These are phyloP conservation scores for Setaria viridis DNA, from an alignment of 202 grass and related monocot genomes.

Conservation along the genomic window DNA sequence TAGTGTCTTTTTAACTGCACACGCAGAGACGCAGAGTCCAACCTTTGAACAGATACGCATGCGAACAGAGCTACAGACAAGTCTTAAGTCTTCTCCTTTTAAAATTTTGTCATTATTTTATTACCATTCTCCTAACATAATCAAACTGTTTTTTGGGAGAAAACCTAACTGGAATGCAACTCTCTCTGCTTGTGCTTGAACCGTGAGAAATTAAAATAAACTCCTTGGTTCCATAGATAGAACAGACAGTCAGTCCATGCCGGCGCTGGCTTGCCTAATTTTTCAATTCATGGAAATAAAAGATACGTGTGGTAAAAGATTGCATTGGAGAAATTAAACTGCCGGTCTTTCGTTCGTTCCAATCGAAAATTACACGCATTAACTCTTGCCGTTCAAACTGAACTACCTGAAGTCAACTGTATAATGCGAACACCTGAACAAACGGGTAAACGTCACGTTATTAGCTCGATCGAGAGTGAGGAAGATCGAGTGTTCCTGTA, in stretches of 20 bases:
- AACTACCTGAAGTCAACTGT: neutral
- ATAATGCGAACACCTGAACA: neutral
- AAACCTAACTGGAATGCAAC: neutral
- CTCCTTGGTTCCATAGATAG: neutral
- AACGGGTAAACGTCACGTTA: neutral
- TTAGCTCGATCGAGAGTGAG: neutral
- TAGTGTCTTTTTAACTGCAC: neutral
- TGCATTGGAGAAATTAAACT: neutral
- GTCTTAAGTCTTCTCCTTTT: neutral
- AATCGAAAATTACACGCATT: neutral
- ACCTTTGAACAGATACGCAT: conserved; percentile 36
- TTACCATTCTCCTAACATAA: neutral
- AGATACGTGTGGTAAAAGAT: conserved; percentile 30
- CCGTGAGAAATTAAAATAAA: neutral
- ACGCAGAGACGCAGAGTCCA: neutral
- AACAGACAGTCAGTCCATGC: conserved; percentile 10
- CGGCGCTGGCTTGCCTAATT: conserved; percentile 22
- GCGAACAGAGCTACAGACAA: conserved; percentile 12
- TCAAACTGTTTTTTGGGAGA: neutral
- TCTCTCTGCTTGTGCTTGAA: neutral
- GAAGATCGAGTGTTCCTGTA: neutral
- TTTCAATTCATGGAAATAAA: neutral
- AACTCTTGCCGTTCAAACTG: neutral
- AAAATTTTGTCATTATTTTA: neutral
- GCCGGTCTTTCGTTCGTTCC: neutral